Conservation (phyloP, 768 basidiomycete species). For the Pisolithus sp. region DNA sequence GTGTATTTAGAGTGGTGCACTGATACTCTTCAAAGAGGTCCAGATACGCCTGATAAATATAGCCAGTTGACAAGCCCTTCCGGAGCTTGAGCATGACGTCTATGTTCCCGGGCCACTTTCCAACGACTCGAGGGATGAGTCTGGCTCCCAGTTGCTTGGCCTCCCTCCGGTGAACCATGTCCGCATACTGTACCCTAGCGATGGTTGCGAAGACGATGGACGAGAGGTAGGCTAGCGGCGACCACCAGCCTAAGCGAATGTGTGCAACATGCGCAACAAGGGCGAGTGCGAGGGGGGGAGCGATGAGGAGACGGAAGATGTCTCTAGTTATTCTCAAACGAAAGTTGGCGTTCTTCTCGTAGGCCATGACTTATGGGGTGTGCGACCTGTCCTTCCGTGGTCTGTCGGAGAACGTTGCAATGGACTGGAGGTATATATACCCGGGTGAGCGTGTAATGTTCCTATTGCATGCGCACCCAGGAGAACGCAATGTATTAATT, state of each 20-base stretch:
- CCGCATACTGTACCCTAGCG: slow-evolving; percentile 29
- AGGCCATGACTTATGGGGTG: neutral
- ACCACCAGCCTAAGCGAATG: slow-evolving; percentile 29
- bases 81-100: slow-evolving; percentile 57
- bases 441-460: no score
- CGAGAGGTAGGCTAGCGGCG: slow-evolving; percentile 32
- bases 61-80: slow-evolving; percentile 49
- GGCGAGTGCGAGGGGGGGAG: slow-evolving; percentile 37
- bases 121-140: slow-evolving; percentile 50
- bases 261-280: slow-evolving; percentile 22
- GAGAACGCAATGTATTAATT: no score
- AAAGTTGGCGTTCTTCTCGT: slow-evolving; percentile 25
- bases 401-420: no score
- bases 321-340: slow-evolving; percentile 47
- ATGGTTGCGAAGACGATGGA: slow-evolving; percentile 39
- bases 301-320: slow-evolving; percentile 33
- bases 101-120: slow-evolving; percentile 75
- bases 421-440: no score
- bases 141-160: slow-evolving; percentile 45
- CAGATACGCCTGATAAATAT: slow-evolving; percentile 58
- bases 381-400: no score
- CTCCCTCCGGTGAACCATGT: slow-evolving; percentile 35
- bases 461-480: no score
- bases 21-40: slow-evolving; percentile 64
- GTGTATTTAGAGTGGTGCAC: slow-evolving; percentile 62